Evolutionary conservation across 305 asterid genomes (phyloP), one percentile per base, ranked within the genome.

Genomic region (Solanum aculeatissimum): DNA sequence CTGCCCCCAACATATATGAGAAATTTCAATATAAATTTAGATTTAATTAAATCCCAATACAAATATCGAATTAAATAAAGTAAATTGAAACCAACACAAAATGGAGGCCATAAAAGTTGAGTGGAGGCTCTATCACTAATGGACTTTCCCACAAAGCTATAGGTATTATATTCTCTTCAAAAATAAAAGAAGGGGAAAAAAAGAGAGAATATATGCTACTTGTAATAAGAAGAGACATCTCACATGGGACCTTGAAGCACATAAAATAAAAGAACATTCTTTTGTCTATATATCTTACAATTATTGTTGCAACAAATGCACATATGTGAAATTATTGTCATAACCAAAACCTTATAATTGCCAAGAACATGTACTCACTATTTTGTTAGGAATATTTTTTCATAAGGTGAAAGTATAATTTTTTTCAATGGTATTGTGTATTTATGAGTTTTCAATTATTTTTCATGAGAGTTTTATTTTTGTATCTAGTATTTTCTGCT

Each of bases 221-320:
- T 77, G 42, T 42, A 71, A 71, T n/a, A 27, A 49, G 45, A 75
- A 49, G 82, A 75, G 27, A 75, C 82, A 75, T 25, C 29, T 27
- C 63, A 77, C 82, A 53, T 49, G 82, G 82, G 65, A 27, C 82
- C 82, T 51, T 51, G 3, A 8, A 12, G 9, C 27, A 75, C 82
- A 49, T 16, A 27, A 19, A 51, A 77, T 77, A 77, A 77, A 51
- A 77, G 82, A 49, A 77, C 82, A 47, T 74, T 74, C 60, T 47
- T 74, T 77, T 75, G 65, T 51, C 19, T 2, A 51, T 35, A 35
- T 35, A 35, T 77, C 27, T 51, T 77, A 75, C 16, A 27, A 9
- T 71, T 49, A 77, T 75, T 75, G 14, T 27, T 16, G 49, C 62
- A 75, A 4, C 82, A 75, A 71, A 16, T 47, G 43, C 7, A 49